Evolutionary conservation across 345 rosid species (phyloP).

Genomic region (Noccaea caerulescens): DNA sequence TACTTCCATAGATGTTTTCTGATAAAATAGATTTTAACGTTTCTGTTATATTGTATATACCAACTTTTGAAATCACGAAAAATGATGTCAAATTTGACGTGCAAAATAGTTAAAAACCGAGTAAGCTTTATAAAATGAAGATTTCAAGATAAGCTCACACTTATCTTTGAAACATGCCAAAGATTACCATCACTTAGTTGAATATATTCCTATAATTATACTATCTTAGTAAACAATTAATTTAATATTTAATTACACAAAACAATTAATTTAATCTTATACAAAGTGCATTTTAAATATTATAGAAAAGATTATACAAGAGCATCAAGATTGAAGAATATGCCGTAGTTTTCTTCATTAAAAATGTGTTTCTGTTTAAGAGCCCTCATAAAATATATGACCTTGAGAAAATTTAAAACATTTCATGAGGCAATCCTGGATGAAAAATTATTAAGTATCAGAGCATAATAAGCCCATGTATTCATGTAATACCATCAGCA

Average conservation of each 20-base stretch:
- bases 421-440: too few species aligned
- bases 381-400: not conserved
- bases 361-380: not conserved
- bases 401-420: not conserved
- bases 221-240: too few species aligned
- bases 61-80: constrained; percentile 9
- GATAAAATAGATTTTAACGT: not conserved
- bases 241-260: too few species aligned
- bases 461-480: not conserved
- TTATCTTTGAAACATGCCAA: not conserved
- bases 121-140: not conserved
- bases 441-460: too few species aligned
- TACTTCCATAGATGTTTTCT: not conserved
- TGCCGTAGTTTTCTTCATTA: too few species aligned
- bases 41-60: not conserved
- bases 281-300: too few species aligned
- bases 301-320: too few species aligned
- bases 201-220: too few species aligned
- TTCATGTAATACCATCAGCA: not conserved
- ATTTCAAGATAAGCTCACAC: not conserved
- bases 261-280: too few species aligned
- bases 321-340: not conserved
- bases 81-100: constrained; percentile 2
- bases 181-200: not conserved
- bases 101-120: not conserved